Conservation (phyloP, 1,284 basidiomycete species). For the Ganoderma lucidum region DNA sequence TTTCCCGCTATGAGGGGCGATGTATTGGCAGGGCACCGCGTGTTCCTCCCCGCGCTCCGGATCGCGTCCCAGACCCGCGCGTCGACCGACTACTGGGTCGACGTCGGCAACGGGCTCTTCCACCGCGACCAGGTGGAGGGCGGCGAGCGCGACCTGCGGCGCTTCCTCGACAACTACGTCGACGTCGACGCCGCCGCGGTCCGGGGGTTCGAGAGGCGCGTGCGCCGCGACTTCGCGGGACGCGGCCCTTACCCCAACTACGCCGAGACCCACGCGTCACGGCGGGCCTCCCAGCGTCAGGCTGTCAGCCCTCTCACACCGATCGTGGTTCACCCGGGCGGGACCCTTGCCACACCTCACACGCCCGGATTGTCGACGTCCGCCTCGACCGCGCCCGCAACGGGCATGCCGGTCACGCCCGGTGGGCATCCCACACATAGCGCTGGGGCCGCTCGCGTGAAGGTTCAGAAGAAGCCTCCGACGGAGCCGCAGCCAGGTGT, state of each 20-base stretch:
- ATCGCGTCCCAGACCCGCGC: slow-evolving; percentile 88
- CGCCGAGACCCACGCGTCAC: neutral
- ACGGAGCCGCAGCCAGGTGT: neutral
- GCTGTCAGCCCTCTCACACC: neutral
- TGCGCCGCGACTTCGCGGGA: slow-evolving; percentile 67
- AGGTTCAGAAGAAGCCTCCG: neutral
- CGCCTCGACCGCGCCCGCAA: neutral
- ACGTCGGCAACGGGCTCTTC: slow-evolving; percentile 93
- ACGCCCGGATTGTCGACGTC: neutral
- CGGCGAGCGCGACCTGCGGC: slow-evolving; percentile 95
- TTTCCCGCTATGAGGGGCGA: slow-evolving; percentile 85
- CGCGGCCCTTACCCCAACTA: slow-evolving; percentile 50
- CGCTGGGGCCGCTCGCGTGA: neutral
- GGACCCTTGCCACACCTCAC: neutral
- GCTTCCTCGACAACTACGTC: slow-evolving; percentile 89
- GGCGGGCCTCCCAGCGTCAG: neutral
- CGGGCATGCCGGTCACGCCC: neutral
- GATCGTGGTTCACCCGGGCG: neutral
- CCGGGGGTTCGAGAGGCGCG: slow-evolving; percentile 65
- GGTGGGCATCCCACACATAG: neutral
- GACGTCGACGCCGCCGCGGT: slow-evolving; percentile 77
- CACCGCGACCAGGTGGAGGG: slow-evolving; percentile 91
- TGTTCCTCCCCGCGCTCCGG: slow-evolving; percentile 95
- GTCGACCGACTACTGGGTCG: slow-evolving; percentile 96
- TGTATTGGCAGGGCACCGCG: slow-evolving; percentile 88